These are phyloP conservation scores for Trichoderma oligosporum DNA, from an alignment of 2,329 filamentous ascomycete species.

Conservation along the genomic window DNA sequence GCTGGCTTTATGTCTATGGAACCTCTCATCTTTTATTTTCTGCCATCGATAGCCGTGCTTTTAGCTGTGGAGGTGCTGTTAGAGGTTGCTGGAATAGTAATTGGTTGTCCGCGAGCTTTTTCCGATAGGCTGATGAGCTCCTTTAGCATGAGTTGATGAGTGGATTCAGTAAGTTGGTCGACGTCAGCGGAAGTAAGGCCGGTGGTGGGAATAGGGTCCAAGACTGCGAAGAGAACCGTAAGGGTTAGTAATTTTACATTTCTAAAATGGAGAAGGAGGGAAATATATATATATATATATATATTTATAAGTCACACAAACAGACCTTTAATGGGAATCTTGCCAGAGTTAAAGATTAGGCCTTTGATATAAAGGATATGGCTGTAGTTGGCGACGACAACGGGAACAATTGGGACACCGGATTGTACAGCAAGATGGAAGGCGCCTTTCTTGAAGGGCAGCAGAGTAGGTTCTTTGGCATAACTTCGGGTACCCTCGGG, in stretches of 20 bases:
- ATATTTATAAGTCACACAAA: constrained; percentile 22
- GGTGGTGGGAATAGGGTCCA: constrained; percentile 75
- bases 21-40: background rate
- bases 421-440: constrained; percentile 96
- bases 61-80: constrained; percentile 26
- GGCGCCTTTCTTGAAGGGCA: constrained; percentile 98
- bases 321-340: constrained; percentile 70
- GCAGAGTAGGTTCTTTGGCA: constrained; percentile 70
- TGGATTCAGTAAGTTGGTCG: constrained; percentile 64
- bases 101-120: constrained; percentile 43
- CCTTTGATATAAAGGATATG: constrained; percentile 64
- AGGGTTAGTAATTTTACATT: background rate
- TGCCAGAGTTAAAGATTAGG: constrained; percentile 62
- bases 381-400: constrained; percentile 77
- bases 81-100: constrained; percentile 30
- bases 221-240: constrained; percentile 47
- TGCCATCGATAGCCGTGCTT: constrained; percentile 31
- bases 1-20: background rate
- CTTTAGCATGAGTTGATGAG: constrained; percentile 71
- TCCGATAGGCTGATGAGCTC: constrained; percentile 56
- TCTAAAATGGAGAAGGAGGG: background rate
- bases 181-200: constrained; percentile 73
- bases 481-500: constrained; percentile 93
- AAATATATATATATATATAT: no score
- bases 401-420: constrained; percentile 85